These are phyloP conservation scores for Arthrobotrys conoides DNA, from an alignment of 2,329 filamentous ascomycete species.

Conservation along the genomic window DNA sequence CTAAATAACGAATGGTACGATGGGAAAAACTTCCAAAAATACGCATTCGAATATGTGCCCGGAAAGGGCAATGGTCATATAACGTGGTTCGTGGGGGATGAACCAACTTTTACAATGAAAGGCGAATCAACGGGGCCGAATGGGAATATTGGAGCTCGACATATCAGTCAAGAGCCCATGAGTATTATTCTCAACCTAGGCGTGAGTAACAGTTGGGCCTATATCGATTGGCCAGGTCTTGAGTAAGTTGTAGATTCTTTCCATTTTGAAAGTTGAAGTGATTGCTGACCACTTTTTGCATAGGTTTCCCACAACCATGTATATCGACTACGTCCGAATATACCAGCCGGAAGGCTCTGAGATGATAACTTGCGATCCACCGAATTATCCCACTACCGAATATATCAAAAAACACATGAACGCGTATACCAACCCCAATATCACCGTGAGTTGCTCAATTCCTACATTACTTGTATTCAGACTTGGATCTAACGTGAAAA, in stretches of 20 bases:
- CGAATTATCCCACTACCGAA: constrained; percentile 76
- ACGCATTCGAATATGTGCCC: constrained; percentile 76
- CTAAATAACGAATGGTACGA: constrained; percentile 78
- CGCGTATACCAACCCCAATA: constrained; percentile 76
- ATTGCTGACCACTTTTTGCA: constrained; percentile 4
- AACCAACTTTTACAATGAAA: constrained; percentile 75
- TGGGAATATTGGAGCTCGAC: constrained; percentile 77
- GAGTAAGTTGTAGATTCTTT: constrained; percentile 27
- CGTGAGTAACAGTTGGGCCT: constrained; percentile 73
- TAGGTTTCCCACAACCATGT: constrained; percentile 68
- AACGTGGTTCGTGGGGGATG: constrained; percentile 78
- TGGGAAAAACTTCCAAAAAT: constrained; percentile 74
- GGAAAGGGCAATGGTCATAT: constrained; percentile 73
- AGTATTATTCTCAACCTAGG: constrained; percentile 78
- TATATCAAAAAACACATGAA: constrained; percentile 76
- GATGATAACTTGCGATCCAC: constrained; percentile 77
- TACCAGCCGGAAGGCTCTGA: constrained; percentile 71
- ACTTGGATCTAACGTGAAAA: background rate
- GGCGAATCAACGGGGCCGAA: constrained; percentile 75
- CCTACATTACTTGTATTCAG: background rate
- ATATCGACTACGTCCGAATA: constrained; percentile 72
- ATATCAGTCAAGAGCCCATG: constrained; percentile 78
- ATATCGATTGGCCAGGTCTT: constrained; percentile 67
- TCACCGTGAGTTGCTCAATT: constrained; percentile 73
- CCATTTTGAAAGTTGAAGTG: background rate